A percentile compares a stretch with the other conserved stretches of the same genome.
Conservation (phyloP, 768 basidiomycete genomes). For the Rhizopogon salebrosus region DNA sequence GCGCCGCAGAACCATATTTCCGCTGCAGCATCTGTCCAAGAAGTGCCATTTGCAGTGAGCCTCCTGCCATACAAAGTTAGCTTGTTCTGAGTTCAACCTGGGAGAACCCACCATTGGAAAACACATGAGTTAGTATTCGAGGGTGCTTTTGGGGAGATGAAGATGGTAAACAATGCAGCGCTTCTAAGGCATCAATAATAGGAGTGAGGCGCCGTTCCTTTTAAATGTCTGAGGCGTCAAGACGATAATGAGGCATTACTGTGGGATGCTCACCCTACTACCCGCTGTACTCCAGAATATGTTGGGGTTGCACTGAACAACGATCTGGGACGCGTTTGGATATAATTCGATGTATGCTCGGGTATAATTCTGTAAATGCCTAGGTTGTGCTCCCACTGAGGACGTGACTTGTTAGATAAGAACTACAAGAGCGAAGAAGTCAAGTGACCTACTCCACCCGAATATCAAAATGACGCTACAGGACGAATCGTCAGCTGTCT, state of each 20-base stretch:
- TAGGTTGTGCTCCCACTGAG: constrained; percentile 23
- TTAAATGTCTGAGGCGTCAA: no score
- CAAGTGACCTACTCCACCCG: constrained; percentile 20
- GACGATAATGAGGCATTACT: neutral
- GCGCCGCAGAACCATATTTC: constrained; percentile 11
- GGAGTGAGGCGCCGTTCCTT: no score
- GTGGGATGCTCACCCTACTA: constrained; percentile 8
- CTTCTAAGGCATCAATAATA: constrained; percentile 18
- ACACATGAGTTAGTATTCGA: constrained; percentile 22
- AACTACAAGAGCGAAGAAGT: neutral
- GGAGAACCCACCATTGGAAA: constrained; percentile 23
- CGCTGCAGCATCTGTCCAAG: constrained; percentile 14
- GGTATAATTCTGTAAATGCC: constrained; percentile 21
- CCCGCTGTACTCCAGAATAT: constrained; percentile 13
- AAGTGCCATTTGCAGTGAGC: constrained; percentile 14
- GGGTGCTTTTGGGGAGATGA: constrained; percentile 3
- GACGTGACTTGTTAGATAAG: neutral
- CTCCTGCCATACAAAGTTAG: constrained; percentile 13
- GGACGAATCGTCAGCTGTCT: neutral
- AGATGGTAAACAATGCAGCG: constrained; percentile 15
- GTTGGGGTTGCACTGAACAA: constrained; percentile 17
- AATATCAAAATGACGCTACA: constrained; percentile 24
- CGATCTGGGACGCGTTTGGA: constrained; percentile 22
- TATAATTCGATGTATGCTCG: constrained; percentile 20
- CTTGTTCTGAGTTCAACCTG: neutral